Evolutionary conservation across 2,329 filamentous ascomycete species (phyloP).

Genomic region (Diaporthe humulicola): DNA sequence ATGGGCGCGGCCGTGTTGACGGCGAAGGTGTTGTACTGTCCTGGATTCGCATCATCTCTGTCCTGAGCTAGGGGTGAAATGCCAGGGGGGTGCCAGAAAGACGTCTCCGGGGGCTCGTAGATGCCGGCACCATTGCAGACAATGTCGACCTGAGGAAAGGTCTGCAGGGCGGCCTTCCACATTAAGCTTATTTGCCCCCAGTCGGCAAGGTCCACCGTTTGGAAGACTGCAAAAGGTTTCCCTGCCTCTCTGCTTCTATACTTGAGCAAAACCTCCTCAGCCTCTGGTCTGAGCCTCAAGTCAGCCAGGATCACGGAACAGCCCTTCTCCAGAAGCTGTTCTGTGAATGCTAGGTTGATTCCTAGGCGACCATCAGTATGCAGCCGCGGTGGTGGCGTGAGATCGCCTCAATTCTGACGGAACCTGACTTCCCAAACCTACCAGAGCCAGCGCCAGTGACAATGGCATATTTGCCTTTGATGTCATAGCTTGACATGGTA

Average conservation of each 20-base stretch:
- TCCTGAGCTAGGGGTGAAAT: slow-evolving; percentile 43
- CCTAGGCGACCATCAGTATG: slow-evolving; percentile 42
- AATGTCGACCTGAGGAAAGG: slow-evolving; percentile 41
- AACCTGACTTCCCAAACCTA: slow-evolving; percentile 22
- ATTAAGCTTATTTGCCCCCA: slow-evolving; percentile 50
- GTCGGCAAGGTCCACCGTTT: slow-evolving; percentile 52
- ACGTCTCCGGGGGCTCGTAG: slow-evolving; percentile 46
- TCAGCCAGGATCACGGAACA: slow-evolving; percentile 56
- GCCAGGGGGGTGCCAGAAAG: slow-evolving; percentile 48
- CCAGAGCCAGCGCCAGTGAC: slow-evolving; percentile 50
- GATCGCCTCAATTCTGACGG: not conserved
- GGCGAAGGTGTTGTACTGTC: slow-evolving; percentile 45
- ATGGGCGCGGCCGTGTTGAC: slow-evolving; percentile 48
- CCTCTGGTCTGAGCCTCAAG: slow-evolving; percentile 51
- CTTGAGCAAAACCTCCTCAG: slow-evolving; percentile 49
- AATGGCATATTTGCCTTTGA: slow-evolving; percentile 47
- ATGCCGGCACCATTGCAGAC: slow-evolving; percentile 42
- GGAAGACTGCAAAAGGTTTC: slow-evolving; percentile 50
- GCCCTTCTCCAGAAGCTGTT: slow-evolving; percentile 50
- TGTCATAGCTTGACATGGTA: not conserved
- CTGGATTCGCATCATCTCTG: slow-evolving; percentile 39
- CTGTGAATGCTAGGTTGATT: slow-evolving; percentile 53
- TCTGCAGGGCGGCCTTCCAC: slow-evolving; percentile 42
- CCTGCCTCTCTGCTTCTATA: slow-evolving; percentile 45
- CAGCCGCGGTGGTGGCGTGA: not conserved